phyloP scores from a whole-genome alignment of 2,329 filamentous ascomycete species.

The Fusarium buxicola region DNA sequence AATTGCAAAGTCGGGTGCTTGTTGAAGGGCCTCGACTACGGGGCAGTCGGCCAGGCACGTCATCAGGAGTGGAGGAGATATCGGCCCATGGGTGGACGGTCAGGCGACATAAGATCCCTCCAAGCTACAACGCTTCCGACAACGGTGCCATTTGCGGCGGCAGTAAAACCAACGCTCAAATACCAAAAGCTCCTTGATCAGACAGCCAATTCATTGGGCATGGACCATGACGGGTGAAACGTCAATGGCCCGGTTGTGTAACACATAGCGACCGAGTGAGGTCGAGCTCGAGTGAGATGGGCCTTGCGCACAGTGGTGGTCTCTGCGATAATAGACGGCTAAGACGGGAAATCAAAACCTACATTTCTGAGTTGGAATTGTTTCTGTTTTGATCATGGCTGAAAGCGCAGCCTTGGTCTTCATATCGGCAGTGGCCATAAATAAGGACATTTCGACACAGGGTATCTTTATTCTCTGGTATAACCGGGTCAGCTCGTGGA shows the following conservation, averaged over 20 bases:
- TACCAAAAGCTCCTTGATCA: background rate
- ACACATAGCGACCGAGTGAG: slow-evolving; percentile 19
- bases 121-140: slow-evolving; percentile 15
- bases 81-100: slow-evolving; percentile 26
- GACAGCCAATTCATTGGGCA: slow-evolving; percentile 4
- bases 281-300: slow-evolving; percentile 6
- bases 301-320: slow-evolving; percentile 21
- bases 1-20: background rate
- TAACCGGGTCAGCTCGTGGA: slow-evolving; percentile 25
- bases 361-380: slow-evolving; percentile 60
- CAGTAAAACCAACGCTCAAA: background rate
- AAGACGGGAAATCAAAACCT: slow-evolving; percentile 47
- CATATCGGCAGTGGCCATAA: slow-evolving; percentile 92
- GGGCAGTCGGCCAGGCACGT: slow-evolving; percentile 2
- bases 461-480: slow-evolving; percentile 83
- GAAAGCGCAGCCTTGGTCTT: slow-evolving; percentile 91
- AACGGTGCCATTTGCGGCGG: slow-evolving; percentile 3
- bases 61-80: slow-evolving; percentile 11
- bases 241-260: slow-evolving; percentile 21
- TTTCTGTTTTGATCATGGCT: slow-evolving; percentile 82
- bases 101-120: slow-evolving; percentile 20
- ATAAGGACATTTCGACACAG: slow-evolving; percentile 93
- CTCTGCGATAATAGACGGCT: slow-evolving; percentile 5
- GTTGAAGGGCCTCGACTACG: background rate
- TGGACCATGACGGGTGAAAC: slow-evolving; percentile 2